Conservation (phyloP, 129 eudicot genomes). For the Tagetes patula region DNA sequence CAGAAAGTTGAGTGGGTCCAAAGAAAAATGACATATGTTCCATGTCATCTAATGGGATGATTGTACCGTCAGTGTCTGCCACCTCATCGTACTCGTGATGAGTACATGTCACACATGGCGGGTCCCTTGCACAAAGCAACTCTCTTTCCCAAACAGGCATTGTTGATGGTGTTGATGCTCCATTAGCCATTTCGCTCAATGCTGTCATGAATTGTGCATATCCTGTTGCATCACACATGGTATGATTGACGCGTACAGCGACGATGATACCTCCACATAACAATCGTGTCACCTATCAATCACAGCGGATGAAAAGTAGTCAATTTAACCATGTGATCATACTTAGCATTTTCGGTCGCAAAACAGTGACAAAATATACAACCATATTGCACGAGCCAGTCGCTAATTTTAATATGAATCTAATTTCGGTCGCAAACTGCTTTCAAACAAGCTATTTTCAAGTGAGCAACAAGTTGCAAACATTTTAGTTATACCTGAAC, state of each 20-base stretch:
- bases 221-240: neutral
- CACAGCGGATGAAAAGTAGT: neutral
- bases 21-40: neutral
- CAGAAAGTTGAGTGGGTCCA: neutral
- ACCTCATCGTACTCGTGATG: conserved; percentile 6
- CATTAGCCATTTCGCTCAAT: neutral
- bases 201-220: neutral
- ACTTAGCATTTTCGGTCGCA: neutral
- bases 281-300: neutral
- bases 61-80: neutral
- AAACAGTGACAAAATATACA: no score
- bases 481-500: neutral
- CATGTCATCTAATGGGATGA: neutral
- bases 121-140: neutral
- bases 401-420: no score
- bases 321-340: neutral
- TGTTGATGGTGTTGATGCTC: neutral
- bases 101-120: neutral
- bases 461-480: no score
- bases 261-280: conserved; percentile 1
- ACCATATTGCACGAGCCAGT: no score
- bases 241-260: neutral
- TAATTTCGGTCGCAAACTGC: no score
- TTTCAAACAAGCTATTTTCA: no score
- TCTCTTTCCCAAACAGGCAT: conserved; percentile 1